Conservation (phyloP, 1,139 yeast genomes). For the Scheffersomyces illinoinensis region DNA sequence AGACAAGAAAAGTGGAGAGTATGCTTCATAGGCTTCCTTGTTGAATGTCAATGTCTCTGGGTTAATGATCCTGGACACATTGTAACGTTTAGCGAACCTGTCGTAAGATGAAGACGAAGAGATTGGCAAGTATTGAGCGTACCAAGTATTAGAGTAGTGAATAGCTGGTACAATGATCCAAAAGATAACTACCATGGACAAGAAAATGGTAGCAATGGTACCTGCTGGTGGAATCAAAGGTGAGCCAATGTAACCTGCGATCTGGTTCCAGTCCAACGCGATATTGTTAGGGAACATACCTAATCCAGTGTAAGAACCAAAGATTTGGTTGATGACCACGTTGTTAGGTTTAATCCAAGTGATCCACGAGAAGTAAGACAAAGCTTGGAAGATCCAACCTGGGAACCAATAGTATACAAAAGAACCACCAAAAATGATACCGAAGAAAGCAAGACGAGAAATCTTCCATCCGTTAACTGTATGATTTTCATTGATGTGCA, state of each 20-base stretch:
- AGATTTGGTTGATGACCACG: conserved; percentile 59
- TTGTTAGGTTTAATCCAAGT: conserved; percentile 34
- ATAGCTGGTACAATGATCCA: conserved; percentile 46
- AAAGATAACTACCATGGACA: conserved; percentile 30
- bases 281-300: conserved; percentile 59
- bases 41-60: conserved; percentile 40
- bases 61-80: conserved; percentile 45
- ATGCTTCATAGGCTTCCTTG: conserved; percentile 44
- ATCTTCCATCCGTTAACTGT: conserved; percentile 46
- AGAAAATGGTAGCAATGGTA: conserved; percentile 51
- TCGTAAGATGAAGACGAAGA: conserved; percentile 42
- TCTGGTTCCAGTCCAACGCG: conserved; percentile 45
- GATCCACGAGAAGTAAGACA: conserved; percentile 28
- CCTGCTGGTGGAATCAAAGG: conserved; percentile 71
- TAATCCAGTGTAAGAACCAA: conserved; percentile 59
- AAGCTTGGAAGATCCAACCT: conserved; percentile 28
- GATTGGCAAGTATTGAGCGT: conserved; percentile 44
- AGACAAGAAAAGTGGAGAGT: conserved; percentile 63
- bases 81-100: conserved; percentile 33
- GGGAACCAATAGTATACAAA: conserved; percentile 47
- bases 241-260: conserved; percentile 57
- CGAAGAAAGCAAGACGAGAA: conserved; percentile 37
- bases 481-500: conserved; percentile 63
- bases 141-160: conserved; percentile 45
- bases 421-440: conserved; percentile 24